Base-by-base conservation (phyloP, 371 early-diverging fungal genomes). In the Mucor lusitanicus region DNA sequence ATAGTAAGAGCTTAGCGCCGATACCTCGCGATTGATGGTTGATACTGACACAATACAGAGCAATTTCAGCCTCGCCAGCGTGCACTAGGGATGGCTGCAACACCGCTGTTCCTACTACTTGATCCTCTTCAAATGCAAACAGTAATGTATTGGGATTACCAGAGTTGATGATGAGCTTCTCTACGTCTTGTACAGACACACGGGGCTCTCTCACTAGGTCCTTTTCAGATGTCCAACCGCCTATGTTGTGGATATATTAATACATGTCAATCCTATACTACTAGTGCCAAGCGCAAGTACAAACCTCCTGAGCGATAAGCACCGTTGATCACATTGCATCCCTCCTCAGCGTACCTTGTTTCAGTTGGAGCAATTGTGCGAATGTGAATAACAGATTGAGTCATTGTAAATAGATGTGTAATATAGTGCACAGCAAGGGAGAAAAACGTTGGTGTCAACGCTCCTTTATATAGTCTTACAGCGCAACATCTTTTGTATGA, bases 41-140 rank as follows among this genome's bases (percentile, higher is more conserved):
- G 17, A 83, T 83, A n/a, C 79, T 69, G 9, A 87, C 86, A 23
- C 83, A 77, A 50, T 86, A 80, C 11, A 86, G 72, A 4, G 85
- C 84, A 17, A 85, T 56, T 63, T 78, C 78, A 23, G 73, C 77
- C 23, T 72, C 72, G 3, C 32, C 44, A 13, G 61, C 28, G 3
- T 58, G 25, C 17, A 56, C 66, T 4, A 64, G 59, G 1, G 42
- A 33, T 6, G 68, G 65, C 59, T 80, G 79, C 9, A 82, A 61
- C 54, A 75, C 77, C 21, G 80, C 59, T 13, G 83, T 83, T 12
- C 79, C 83, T 7, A 83, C 75, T 0, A 83, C 71, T 7, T 40
- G 59, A 32, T 61, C 67, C 48, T 61, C 54, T 44, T 78, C 71
- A 53, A 76, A 60, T 2, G 80, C 80, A 61, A 72, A 71, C 17